These are phyloP conservation scores for Golubevia pallescens DNA, from an alignment of 1,284 basidiomycete genomes.

Conservation along the genomic window DNA sequence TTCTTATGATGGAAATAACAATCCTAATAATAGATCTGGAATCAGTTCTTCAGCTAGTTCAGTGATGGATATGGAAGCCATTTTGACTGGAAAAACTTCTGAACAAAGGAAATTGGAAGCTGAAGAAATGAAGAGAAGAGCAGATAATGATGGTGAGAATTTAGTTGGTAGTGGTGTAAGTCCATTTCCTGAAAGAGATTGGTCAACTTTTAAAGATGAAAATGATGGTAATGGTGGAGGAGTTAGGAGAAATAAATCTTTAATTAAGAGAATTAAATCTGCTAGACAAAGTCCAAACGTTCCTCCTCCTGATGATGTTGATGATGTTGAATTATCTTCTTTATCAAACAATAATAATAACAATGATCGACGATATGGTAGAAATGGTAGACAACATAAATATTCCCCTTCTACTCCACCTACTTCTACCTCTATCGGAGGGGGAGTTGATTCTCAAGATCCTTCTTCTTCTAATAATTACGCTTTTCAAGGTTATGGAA, in stretches of 20 bases:
- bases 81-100: constrained; percentile 41
- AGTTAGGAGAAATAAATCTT: constrained; percentile 44
- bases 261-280: constrained; percentile 47
- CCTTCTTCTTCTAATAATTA: neutral
- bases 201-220: constrained; percentile 7
- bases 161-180: constrained; percentile 25
- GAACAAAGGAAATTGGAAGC: neutral
- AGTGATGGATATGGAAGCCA: constrained; percentile 53
- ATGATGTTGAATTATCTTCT: constrained; percentile 24
- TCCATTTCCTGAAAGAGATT: constrained; percentile 44
- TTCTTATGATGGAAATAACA: too few relatives aligned
- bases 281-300: constrained; percentile 43
- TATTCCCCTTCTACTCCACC: constrained; percentile 40
- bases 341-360: neutral
- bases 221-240: constrained; percentile 14
- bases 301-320: constrained; percentile 33
- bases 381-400: constrained; percentile 23
- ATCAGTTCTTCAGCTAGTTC: constrained; percentile 38
- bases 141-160: constrained; percentile 13
- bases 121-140: neutral
- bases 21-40: constrained; percentile 32
- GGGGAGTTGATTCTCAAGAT: neutral
- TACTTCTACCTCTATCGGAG: neutral
- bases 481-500: too few relatives aligned
- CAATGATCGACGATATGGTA: constrained; percentile 12